phyloP scores from a whole-genome alignment of 345 rosid genomes.

The Eutrema heterophyllum region DNA sequence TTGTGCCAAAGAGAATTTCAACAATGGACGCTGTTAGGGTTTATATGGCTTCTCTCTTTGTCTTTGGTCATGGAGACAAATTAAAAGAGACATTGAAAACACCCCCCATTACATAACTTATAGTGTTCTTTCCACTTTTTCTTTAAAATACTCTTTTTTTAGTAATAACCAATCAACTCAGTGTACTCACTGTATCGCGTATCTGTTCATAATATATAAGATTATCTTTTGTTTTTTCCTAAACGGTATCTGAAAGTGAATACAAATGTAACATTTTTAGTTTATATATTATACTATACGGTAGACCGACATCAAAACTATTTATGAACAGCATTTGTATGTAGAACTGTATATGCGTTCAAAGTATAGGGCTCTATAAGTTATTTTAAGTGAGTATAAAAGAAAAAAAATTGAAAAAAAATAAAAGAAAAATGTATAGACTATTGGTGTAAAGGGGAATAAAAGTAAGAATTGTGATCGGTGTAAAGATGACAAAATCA shows the following conservation, averaged over 20 bases:
- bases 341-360: neutral
- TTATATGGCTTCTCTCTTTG: constrained; percentile 28
- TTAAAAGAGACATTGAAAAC: constrained; percentile 20
- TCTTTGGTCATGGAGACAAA: constrained; percentile 32
- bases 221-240: neutral
- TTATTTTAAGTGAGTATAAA: neutral
- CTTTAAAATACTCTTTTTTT: neutral
- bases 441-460: constrained; percentile 22
- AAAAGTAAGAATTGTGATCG: constrained; percentile 23
- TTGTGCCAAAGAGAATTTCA: constrained; percentile 34
- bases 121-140: constrained; percentile 23
- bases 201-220: neutral
- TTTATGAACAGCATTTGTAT: neutral
- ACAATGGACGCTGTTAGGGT: constrained; percentile 20
- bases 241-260: neutral
- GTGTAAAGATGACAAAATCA: constrained; percentile 35
- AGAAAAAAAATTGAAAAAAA: neutral
- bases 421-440: neutral
- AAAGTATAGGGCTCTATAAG: neutral
- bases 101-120: constrained; percentile 17
- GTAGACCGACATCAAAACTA: neutral
- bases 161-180: neutral
- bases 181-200: constrained; percentile 5
- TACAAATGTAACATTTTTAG: neutral
- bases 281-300: neutral